Evolutionary conservation across 2,329 filamentous ascomycete species (phyloP), one percentile per base, ranked within the genome.

Genomic region (Colletotrichum spaethianum): DNA sequence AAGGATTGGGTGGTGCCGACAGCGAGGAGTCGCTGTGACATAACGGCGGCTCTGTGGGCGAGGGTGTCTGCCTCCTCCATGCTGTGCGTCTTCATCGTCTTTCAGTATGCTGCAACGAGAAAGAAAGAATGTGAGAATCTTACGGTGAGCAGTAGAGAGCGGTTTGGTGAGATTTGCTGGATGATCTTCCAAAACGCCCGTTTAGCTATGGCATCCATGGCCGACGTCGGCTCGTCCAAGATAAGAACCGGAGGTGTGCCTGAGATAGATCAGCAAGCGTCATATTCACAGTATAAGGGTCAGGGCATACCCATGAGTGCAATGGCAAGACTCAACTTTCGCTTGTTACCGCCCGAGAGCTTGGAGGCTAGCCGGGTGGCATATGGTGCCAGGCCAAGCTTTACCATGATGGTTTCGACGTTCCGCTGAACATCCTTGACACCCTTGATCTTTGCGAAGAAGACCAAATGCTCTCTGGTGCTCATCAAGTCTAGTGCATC

Each of bases 21-120:
- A 0, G 90, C 91, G 16, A 93, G 83, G 86, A 93, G 63, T 0
- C 76, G 69, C 2, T 72, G 66, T 12, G 78, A 75, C n/a, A 79
- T 73, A 57, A 79, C 76, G 56, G 74, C 77, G 7, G 77, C 79
- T 8, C 79, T 78, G 9, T 72, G 90, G 0, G 93, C 93, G 3
- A 95, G 84, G 1, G 92, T 92, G 75, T 94, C 92, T 1, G 93
- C 93, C 80, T 95, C 93, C 78, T 95, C 93, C 93, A 95, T 95
- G 14, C 88, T 91, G 79, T 95, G 93, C 0, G 93, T 95, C 44
- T 60, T 6, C 36, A 26, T 33, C 14, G 12, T n/a, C 40, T 16
- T 8, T 38, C 20, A 57, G 20, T 18, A 57, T 26, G 31, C n/a
- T 26, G 14, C 12, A 36, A 40, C 2, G 7, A 40, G n/a, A 40